Conservation (phyloP, 2,329 filamentous ascomycete genomes). For the Microcyclospora pomicola region DNA sequence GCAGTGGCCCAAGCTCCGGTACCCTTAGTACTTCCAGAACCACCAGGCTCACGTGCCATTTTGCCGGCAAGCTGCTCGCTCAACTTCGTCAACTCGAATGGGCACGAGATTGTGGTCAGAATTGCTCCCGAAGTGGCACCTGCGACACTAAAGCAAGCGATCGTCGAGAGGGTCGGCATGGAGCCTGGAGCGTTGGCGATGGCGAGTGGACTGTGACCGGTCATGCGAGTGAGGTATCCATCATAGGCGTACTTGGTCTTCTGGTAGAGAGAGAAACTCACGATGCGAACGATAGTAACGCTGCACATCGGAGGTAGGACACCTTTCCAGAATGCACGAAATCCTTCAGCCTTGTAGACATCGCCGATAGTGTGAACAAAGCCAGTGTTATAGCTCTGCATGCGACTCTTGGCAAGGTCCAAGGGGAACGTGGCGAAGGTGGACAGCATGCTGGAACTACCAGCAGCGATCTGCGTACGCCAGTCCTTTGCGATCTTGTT, state of each 20-base stretch:
- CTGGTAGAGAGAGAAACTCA: conserved; percentile 71
- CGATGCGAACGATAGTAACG: conserved; percentile 62
- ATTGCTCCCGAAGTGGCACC: conserved; percentile 67
- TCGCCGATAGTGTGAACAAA: conserved; percentile 54
- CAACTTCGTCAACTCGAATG: conserved; percentile 81
- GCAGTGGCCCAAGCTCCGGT: conserved; percentile 41
- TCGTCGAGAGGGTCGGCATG: conserved; percentile 58
- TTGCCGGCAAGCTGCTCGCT: conserved; percentile 75
- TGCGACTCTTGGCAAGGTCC: conserved; percentile 79
- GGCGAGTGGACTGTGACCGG: conserved; percentile 56
- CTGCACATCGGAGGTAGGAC: conserved; percentile 69
- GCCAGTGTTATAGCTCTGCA: conserved; percentile 55
- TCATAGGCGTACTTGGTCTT: conserved; percentile 60
- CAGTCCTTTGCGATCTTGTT: conserved; percentile 58
- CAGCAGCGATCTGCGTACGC: conserved; percentile 67
- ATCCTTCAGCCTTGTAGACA: conserved; percentile 50
- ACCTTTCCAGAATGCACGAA: conserved; percentile 38
- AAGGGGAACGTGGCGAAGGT: conserved; percentile 73
- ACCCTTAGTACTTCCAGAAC: conserved; percentile 6
- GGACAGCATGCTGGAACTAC: conserved; percentile 61
- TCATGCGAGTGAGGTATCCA: conserved; percentile 50
- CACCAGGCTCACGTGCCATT: conserved; percentile 37
- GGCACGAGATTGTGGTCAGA: conserved; percentile 70
- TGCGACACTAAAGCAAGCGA: conserved; percentile 63
- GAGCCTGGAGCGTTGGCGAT: conserved; percentile 58